A percentile compares a stretch with the other conserved stretches of the same genome.
Evolutionary conservation across 169 alveolate species (phyloP).

Genomic region (Eimeria nieschulzi): DNA sequence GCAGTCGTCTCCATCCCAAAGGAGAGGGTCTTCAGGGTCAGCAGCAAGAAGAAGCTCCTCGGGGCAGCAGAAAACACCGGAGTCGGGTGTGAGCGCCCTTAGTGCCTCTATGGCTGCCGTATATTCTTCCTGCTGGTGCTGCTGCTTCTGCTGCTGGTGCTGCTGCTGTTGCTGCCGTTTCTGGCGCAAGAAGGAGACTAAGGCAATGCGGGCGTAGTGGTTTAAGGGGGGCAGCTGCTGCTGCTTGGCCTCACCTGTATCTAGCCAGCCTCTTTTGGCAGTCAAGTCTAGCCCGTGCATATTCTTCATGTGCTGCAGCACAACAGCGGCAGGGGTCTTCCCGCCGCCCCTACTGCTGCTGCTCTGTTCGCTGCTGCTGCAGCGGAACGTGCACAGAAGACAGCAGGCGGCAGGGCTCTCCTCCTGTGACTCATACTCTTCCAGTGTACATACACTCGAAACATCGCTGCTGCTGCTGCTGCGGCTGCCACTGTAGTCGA

Average conservation of each 20-base stretch:
- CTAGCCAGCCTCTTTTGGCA: neutral
- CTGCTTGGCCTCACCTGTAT: neutral
- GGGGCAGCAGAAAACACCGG: neutral
- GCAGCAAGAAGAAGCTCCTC: conserved; percentile 17
- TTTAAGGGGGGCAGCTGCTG: conserved; percentile 41
- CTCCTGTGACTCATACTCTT: conserved; percentile 5
- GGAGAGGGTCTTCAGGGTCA: conserved; percentile 18
- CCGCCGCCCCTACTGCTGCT: neutral
- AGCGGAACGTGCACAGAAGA: neutral
- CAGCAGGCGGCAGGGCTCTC: conserved; percentile 19
- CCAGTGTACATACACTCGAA: conserved; percentile 6
- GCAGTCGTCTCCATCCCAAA: conserved; percentile 17
- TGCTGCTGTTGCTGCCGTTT: conserved; percentile 2
- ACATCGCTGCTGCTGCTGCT: conserved; percentile 2
- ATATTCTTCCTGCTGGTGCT: neutral
- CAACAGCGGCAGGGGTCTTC: conserved; percentile 2
- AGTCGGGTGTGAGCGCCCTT: neutral
- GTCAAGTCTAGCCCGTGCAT: neutral
- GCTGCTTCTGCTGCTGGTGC: conserved; percentile 10
- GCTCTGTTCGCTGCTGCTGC: neutral
- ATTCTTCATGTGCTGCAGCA: conserved; percentile 9
- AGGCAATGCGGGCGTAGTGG: conserved; percentile 40
- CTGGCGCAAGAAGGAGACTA: conserved; percentile 53
- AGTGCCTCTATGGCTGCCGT: neutral
- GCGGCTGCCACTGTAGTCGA: neutral